Base-by-base conservation (phyloP, 2,329 filamentous ascomycete species). In the Penicillium sp. region DNA sequence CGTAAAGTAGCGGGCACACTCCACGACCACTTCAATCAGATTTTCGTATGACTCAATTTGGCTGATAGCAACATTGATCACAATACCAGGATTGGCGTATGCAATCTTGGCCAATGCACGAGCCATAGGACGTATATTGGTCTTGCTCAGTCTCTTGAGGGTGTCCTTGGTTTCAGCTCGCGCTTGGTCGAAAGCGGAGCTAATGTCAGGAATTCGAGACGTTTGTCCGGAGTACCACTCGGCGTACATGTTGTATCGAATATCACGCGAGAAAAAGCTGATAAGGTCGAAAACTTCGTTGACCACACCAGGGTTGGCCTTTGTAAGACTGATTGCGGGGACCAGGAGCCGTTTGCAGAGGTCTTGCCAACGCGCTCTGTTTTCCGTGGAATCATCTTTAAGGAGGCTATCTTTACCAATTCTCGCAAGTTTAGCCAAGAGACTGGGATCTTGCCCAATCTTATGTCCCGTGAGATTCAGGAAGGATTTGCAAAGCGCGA, bases 31-130 rank as follows among this genome's bases (percentile, higher is more conserved):
- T 64, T 97, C 92, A 60, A 97, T 97, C 64, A 99, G 85, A 73
- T 98, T 99, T 73, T 91, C 91, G 75, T 99, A 99, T 0, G 91
- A 90, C 76, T 99, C 93, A 62, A 97, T 92, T 76, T 97, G 93
- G 65, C 89, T 89, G 61, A 99, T 87, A 7, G 93, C 92, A 60
- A 94, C 91, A 70, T 89, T 89, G 80, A 97, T 97, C 26, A 98
- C 93, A 60, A 97, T 86, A 29, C 94, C 94, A 1, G 95, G 96
- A 48, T 92, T 95, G 1, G 92, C 89, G 70, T 92, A 91, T 29
- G 93, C 93, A n/a, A 93, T 91, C 78, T 97, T 98, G 8, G 94
- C 93, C 31, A 99, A 84, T 44, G 89, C 88, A 72, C 93, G 89
- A 52, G 93, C 93, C 88, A 97, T 97, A 51, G 90, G 87, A 56